Evolutionary conservation across 2,329 filamentous ascomycete genomes (phyloP).

Genomic region (Fusarium annulatum): DNA sequence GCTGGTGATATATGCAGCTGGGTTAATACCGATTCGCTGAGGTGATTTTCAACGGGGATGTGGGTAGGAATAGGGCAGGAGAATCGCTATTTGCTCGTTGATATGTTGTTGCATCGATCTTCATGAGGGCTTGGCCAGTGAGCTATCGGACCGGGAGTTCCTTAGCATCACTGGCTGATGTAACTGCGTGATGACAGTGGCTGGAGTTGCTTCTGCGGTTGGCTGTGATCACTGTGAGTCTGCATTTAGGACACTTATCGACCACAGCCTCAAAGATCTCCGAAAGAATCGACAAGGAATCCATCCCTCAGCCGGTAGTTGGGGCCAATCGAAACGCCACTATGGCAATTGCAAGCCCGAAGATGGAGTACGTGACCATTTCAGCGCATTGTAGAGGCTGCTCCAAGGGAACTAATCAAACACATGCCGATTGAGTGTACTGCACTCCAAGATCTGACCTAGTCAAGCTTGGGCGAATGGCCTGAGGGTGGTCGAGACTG

Average conservation of each 20-base stretch:
- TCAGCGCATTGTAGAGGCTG: not conserved
- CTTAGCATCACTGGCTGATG: not conserved
- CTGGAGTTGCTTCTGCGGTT: not conserved
- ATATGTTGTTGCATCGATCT: not conserved
- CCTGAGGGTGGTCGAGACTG: not conserved
- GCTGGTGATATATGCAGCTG: conserved; percentile 3
- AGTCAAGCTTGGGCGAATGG: conserved; percentile 1
- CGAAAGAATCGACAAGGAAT: not conserved
- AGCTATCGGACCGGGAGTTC: not conserved
- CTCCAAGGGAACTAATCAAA: not conserved
- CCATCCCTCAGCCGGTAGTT: not conserved
- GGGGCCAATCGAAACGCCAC: not conserved
- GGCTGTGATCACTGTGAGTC: not conserved
- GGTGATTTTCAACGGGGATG: not conserved
- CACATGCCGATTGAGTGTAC: not conserved
- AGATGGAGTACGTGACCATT: not conserved
- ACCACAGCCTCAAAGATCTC: not conserved
- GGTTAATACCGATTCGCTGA: conserved; percentile 27
- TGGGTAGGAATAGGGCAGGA: not conserved
- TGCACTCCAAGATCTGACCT: not conserved
- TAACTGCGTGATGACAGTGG: not conserved
- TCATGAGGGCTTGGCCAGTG: not conserved
- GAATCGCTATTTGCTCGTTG: not conserved
- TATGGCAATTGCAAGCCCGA: not conserved
- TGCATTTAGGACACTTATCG: not conserved